A percentile compares a stretch with the other conserved stretches of the same genome.
These are phyloP conservation scores for Asclepias syriaca DNA, from an alignment of 257 asterid genomes.

Conservation along the genomic window DNA sequence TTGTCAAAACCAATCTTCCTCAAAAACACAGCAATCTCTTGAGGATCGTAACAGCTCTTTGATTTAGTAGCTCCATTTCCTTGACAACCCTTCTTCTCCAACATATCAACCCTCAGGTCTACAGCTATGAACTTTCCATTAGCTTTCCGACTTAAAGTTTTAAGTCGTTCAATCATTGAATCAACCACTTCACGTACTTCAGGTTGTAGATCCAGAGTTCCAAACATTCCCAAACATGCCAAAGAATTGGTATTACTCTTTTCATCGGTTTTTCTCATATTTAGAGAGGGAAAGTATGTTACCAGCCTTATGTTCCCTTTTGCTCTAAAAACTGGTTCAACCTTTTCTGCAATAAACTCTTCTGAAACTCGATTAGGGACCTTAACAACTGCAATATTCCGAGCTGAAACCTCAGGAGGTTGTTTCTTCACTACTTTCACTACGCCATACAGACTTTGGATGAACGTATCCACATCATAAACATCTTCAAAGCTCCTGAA, in stretches of 20 bases:
- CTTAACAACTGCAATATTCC: conserved; percentile 68
- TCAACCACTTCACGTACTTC: conserved; percentile 83
- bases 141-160: conserved; percentile 63
- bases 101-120: conserved; percentile 77
- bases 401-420: conserved; percentile 52
- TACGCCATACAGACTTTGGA: conserved; percentile 63
- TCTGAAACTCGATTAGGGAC: conserved; percentile 83
- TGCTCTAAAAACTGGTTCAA: conserved; percentile 61
- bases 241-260: conserved; percentile 48
- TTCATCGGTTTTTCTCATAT: conserved; percentile 73
- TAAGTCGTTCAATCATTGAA: conserved; percentile 74
- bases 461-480: conserved; percentile 57
- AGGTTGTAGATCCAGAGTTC: conserved; percentile 64
- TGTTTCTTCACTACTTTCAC: conserved; percentile 64
- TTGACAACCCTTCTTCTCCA: conserved; percentile 86
- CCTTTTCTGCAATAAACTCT: conserved; percentile 56
- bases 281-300: conserved; percentile 81
- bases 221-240: conserved; percentile 95
- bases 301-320: conserved; percentile 81
- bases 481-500: conserved; percentile 68
- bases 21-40: conserved; percentile 63
- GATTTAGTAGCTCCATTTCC: conserved; percentile 45
- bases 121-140: conserved; percentile 84
- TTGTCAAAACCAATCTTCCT: conserved; percentile 67
- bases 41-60: conserved; percentile 75